Conservation (phyloP, 2,329 filamentous ascomycete species). For the Exophiala aquamarina region DNA sequence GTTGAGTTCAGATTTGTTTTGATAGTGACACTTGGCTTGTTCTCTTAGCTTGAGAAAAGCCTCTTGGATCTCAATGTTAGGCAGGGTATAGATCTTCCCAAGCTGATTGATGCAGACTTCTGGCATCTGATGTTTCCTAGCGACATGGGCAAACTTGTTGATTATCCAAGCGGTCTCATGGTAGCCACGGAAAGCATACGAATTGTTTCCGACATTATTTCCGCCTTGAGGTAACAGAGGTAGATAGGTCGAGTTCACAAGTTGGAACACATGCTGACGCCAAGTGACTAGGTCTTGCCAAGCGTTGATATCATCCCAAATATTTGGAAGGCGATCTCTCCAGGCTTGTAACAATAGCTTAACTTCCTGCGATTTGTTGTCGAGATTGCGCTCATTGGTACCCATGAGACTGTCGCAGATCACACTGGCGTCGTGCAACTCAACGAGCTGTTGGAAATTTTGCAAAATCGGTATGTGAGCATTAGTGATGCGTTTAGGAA, state of each 20-base stretch:
- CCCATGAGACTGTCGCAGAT: constrained; percentile 88
- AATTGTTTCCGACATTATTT: constrained; percentile 82
- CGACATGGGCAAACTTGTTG: constrained; percentile 96
- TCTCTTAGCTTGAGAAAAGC: constrained; percentile 98
- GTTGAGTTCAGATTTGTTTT: constrained; percentile 87
- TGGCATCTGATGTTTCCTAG: constrained; percentile 91
- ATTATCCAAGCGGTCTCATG: constrained; percentile 99
- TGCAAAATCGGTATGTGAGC: constrained; percentile 93
- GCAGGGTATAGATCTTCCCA: constrained; percentile 95
- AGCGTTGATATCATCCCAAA: constrained; percentile 98
- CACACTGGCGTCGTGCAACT: constrained; percentile 94
- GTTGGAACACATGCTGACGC: constrained; percentile 96
- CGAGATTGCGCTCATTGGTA: constrained; percentile 81
- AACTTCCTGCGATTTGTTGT: constrained; percentile 91
- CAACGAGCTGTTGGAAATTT: constrained; percentile 96
- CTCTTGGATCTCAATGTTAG: constrained; percentile 99
- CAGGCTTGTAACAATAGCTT: constrained; percentile 92
- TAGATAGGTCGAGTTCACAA: constrained; percentile 94
- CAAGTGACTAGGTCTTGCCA: constrained; percentile 99
- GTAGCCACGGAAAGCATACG: constrained; percentile 94
- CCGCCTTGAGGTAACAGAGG: constrained; percentile 71
- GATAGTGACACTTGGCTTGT: constrained; percentile 98
- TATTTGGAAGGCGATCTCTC: constrained; percentile 92
- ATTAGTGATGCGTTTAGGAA: constrained; percentile 90
- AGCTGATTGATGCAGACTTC: constrained; percentile 98